These are phyloP conservation scores for Cyclotella choctawhatcheeana DNA, from an alignment of 108 stramenopile species.

Conservation along the genomic window DNA sequence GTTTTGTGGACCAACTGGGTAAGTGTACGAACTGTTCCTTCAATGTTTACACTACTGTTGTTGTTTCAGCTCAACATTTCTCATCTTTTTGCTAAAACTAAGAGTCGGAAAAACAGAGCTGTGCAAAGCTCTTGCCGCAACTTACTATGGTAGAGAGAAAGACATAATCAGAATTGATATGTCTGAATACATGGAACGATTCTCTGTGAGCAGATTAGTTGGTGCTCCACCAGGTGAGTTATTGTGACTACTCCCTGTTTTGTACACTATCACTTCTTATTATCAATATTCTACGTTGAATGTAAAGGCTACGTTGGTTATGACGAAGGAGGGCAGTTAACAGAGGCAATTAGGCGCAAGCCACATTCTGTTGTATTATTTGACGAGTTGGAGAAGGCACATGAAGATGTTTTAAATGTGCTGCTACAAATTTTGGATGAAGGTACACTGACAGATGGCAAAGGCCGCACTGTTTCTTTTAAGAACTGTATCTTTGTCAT, in stretches of 20 bases:
- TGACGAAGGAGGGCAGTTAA: constrained; percentile 97
- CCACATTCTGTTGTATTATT: constrained; percentile 86
- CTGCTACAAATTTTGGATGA: constrained; percentile 97
- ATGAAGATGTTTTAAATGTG: constrained; percentile 94
- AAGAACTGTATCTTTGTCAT: constrained; percentile 95
- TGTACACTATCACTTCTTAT: neutral
- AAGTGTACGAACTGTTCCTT: no score
- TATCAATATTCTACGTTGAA: neutral
- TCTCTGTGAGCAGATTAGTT: constrained; percentile 85
- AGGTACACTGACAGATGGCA: constrained; percentile 97
- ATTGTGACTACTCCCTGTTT: neutral
- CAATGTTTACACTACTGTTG: no score
- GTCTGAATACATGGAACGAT: constrained; percentile 92
- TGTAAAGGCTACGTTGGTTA: constrained; percentile 68
- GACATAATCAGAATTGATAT: constrained; percentile 95
- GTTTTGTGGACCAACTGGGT: constrained; percentile 93
- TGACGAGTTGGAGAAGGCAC: constrained; percentile 98
- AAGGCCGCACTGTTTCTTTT: constrained; percentile 95
- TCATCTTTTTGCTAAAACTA: neutral
- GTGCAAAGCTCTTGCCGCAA: constrained; percentile 89
- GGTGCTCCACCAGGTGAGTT: constrained; percentile 92
- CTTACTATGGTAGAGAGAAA: constrained; percentile 88
- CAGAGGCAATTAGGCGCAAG: constrained; percentile 79
- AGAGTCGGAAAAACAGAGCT: constrained; percentile 91
- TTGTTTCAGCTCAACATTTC: no score